Evolutionary conservation across 2,329 filamentous ascomycete genomes (phyloP).

Genomic region (Botrytis pseudocinerea): DNA sequence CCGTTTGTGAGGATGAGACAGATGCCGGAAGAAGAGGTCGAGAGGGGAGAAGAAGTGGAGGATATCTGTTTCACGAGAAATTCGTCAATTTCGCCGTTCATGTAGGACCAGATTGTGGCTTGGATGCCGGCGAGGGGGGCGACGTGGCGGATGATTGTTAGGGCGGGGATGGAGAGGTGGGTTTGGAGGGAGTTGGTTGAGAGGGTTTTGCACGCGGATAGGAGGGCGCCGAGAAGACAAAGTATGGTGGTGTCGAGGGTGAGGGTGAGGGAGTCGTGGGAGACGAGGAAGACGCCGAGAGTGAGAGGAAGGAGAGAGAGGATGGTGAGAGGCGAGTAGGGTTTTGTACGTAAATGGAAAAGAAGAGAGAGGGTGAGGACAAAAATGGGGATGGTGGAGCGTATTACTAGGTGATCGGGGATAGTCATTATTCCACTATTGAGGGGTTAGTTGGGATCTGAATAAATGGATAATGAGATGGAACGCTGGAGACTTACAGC

Average conservation of each 20-base stretch:
- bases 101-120: slow-evolving; percentile 52
- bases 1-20: slow-evolving; percentile 50
- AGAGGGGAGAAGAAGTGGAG: slow-evolving; percentile 25
- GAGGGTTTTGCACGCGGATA: slow-evolving; percentile 12
- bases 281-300: slow-evolving; percentile 58
- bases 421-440: slow-evolving; percentile 57
- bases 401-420: slow-evolving; percentile 66
- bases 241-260: slow-evolving; percentile 53
- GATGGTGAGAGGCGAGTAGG: slow-evolving; percentile 58
- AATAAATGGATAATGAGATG: not conserved
- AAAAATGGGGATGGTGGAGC: slow-evolving; percentile 61
- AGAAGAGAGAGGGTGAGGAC: slow-evolving; percentile 62
- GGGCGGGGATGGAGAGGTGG: not conserved
- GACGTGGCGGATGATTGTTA: slow-evolving; percentile 50
- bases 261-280: slow-evolving; percentile 54
- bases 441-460: not conserved
- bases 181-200: not conserved
- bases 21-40: slow-evolving; percentile 37
- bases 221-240: not conserved
- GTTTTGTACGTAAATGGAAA: slow-evolving; percentile 52
- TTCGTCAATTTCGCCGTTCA: slow-evolving; percentile 53
- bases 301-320: slow-evolving; percentile 61
- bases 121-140: slow-evolving; percentile 60
- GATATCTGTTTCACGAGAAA: slow-evolving; percentile 39
- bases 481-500: slow-evolving; percentile 43